phyloP scores from a whole-genome alignment of 2,329 filamentous ascomycete genomes.

The Aspergillus hiratsukae region DNA sequence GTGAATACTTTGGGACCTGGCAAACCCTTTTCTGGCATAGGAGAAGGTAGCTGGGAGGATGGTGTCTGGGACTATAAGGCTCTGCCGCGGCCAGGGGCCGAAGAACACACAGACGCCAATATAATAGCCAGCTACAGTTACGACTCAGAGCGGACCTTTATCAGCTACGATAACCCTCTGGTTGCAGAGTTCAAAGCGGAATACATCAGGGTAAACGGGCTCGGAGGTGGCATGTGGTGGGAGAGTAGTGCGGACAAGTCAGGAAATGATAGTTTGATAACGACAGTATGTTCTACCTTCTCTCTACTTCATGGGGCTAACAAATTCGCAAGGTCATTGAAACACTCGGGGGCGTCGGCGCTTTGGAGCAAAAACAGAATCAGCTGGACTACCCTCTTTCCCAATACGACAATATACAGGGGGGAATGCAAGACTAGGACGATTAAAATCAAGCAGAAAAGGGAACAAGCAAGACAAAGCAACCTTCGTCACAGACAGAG shows the following conservation, averaged over 20 bases:
- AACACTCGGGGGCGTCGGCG: too few species aligned
- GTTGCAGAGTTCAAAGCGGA: constrained; percentile 66
- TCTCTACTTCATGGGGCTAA: constrained; percentile 37
- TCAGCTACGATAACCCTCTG: constrained; percentile 69
- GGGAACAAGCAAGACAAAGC: too few species aligned
- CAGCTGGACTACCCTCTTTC: constrained; percentile 49
- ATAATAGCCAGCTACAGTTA: constrained; percentile 70
- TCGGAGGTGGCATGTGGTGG: constrained; percentile 95
- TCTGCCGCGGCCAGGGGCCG: constrained; percentile 63
- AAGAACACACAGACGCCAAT: constrained; percentile 57
- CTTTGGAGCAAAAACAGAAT: too few species aligned
- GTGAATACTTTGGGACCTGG: constrained; percentile 72
- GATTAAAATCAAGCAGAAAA: too few species aligned
- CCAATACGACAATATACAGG: constrained; percentile 46
- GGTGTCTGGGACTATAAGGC: constrained; percentile 87
- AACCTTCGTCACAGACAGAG: too few species aligned
- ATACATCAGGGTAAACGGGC: constrained; percentile 60
- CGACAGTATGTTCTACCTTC: constrained; percentile 51
- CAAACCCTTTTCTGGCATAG: constrained; percentile 63
- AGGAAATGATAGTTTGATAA: constrained; percentile 45
- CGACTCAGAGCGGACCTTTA: constrained; percentile 57
- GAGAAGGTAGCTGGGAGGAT: constrained; percentile 76
- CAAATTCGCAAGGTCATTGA: too few species aligned
- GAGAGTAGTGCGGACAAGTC: constrained; percentile 69
- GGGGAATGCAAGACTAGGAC: too few species aligned